These are phyloP conservation scores for Thinopyrum obtusiflorum DNA, from an alignment of 202 grass and related monocot species.

Conservation along the genomic window DNA sequence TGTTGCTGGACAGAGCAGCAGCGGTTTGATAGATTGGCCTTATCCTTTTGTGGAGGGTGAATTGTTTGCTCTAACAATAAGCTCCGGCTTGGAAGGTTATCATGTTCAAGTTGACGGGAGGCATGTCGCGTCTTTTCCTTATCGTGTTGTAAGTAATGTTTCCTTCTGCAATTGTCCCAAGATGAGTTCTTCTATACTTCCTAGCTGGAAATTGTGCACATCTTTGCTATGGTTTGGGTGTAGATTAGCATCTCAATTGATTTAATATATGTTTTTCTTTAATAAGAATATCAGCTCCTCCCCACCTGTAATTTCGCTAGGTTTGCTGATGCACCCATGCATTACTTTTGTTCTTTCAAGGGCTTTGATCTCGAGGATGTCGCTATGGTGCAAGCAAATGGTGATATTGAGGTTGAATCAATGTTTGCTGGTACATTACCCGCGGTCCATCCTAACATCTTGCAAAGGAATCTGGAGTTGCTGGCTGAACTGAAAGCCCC, in stretches of 20 bases:
- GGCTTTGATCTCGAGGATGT: conserved; percentile 84
- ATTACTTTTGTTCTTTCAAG: conserved; percentile 41
- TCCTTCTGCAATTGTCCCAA: conserved; percentile 15
- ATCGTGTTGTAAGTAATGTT: conserved; percentile 56
- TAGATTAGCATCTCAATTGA: neutral
- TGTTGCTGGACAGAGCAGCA: conserved; percentile 50
- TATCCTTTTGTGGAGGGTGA: conserved; percentile 74
- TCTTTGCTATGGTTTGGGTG: neutral
- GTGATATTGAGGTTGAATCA: conserved; percentile 64
- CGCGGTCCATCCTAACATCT: conserved; percentile 44
- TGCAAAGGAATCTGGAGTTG: conserved; percentile 60
- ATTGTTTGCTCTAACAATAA: conserved; percentile 86
- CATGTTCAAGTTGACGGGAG: conserved; percentile 71
- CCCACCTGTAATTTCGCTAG: neutral
- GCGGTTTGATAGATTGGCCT: conserved; percentile 63
- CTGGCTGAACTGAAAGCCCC: conserved; percentile 61
- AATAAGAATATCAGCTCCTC: neutral
- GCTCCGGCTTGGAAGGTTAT: conserved; percentile 72
- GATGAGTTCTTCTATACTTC: neutral
- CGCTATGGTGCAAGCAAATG: conserved; percentile 53
- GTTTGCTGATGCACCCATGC: conserved; percentile 4
- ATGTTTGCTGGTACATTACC: conserved; percentile 80
- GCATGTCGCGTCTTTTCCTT: conserved; percentile 80
- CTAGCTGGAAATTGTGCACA: conserved; percentile 3
- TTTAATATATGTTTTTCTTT: neutral